Base-by-base conservation (phyloP, 441 rosid species). In the Dalechampia spathulata region DNA sequence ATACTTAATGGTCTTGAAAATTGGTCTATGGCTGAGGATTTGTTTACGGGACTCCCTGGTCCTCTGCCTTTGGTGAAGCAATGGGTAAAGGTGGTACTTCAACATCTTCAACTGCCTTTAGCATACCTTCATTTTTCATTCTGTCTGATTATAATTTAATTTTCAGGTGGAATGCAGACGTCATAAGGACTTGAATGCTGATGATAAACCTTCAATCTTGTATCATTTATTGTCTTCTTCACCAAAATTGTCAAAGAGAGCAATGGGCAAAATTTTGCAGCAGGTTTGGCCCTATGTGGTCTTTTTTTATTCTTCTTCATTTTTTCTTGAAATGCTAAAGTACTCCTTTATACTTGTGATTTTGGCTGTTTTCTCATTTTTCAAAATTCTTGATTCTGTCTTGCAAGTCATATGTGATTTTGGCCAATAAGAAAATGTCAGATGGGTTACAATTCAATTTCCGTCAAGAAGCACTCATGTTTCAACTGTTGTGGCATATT, bases 51-150 rank as follows among this genome's bases (percentile, higher is more conserved):
- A 61, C 54, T 84, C 63, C 79, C 88, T 48, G 80, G 75, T 76
- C 99, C 94, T 38, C 62, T 63, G 67, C 68, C 82, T 65, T 59
- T 90, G 80, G 87, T 94, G 72, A 81, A 83, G 75, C 86, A 81
- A 55, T 94, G 99, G 99, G 95, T 82, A 66, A 94, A 90, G 98
- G 98, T 88, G 81, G 61, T 57, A 52, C 52, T 49, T 65, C 57
- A 32, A 70, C 64, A 22, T 25, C 55, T 46, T 56, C 22, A 40
- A 51, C 20, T 43, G 14, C 48, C 47, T 49, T 60, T 22, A 5
- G 26, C 21, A 16, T 30, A 43, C 55, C 54, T 61, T 65, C 2
- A 11, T 59, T 68, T 22, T 67, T 67, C 67, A 43, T 68, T 49
- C 22, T 62, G 37, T 41, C 71, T 73, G 44, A 78, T 61, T 74